Evolutionary conservation across 208 protist genomes (phyloP).

Genomic region (Trypanosoma avium): DNA sequence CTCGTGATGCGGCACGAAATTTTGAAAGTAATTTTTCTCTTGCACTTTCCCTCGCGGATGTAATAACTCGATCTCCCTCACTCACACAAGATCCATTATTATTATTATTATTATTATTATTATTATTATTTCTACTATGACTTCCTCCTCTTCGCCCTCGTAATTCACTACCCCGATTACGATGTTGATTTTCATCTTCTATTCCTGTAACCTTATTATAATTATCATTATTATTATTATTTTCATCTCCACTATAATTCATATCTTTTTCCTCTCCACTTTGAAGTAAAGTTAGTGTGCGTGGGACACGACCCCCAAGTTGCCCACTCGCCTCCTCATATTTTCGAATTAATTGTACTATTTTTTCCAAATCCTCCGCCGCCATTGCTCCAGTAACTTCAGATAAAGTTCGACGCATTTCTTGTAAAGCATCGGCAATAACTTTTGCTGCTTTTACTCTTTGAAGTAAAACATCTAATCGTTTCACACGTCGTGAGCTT

Average conservation of each 20-base stretch:
- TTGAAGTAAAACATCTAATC: conserved; percentile 44
- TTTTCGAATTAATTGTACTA: conserved; percentile 51
- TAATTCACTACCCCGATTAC: not conserved
- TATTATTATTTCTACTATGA: not conserved
- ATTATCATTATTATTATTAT: not conserved
- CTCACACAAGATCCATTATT: conserved; percentile 2
- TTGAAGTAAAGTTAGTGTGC: not conserved
- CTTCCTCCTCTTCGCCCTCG: not conserved
- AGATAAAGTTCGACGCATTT: conserved; percentile 44
- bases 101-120: not conserved
- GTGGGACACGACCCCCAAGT: conserved; percentile 11
- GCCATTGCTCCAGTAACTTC: conserved; percentile 34
- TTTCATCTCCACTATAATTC: too few relatives aligned
- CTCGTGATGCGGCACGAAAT: conserved; percentile 23
- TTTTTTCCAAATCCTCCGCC: conserved; percentile 45
- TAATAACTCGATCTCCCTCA: conserved; percentile 17
- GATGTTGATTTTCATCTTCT: not conserved
- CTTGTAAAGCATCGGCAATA: conserved; percentile 47
- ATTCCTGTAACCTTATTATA: not conserved
- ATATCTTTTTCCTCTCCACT: not conserved
- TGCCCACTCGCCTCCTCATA: conserved; percentile 61
- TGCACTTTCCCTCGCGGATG: conserved; percentile 30
- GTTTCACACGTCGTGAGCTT: conserved; percentile 49
- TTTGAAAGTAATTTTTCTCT: conserved; percentile 34
- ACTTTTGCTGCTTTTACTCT: conserved; percentile 53